These are phyloP conservation scores for Penicillium corylophilum DNA, from an alignment of 2,329 filamentous ascomycete species.

Conservation along the genomic window DNA sequence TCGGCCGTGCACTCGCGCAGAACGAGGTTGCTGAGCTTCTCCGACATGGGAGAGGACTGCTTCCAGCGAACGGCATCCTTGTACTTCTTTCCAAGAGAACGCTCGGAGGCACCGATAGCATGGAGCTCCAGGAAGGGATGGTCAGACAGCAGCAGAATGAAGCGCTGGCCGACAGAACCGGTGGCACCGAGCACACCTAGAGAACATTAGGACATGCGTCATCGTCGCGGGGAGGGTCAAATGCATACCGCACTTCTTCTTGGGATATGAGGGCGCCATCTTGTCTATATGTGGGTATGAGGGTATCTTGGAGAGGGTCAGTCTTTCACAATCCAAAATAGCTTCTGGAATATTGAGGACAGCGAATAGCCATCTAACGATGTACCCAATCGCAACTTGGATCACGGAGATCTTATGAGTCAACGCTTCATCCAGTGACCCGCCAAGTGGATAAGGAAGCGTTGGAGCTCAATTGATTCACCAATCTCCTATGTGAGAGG, in stretches of 20 bases:
- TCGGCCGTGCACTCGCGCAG: constrained; percentile 81
- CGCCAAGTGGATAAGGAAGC: constrained; percentile 11
- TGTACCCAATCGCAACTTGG: constrained; percentile 2
- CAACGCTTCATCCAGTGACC: constrained; percentile 16
- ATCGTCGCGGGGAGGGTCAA: neutral
- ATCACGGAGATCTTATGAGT: constrained; percentile 15
- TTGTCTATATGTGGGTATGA: constrained; percentile 12
- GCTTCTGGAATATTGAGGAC: neutral
- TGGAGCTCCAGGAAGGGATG: constrained; percentile 86
- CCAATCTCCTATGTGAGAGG: neutral
- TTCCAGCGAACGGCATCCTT: constrained; percentile 95
- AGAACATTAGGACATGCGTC: constrained; percentile 16
- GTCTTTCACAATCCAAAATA: neutral
- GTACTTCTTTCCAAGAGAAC: constrained; percentile 91
- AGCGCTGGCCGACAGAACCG: constrained; percentile 91
- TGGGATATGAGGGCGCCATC: constrained; percentile 34
- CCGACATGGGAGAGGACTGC: constrained; percentile 78
- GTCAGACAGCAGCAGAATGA: constrained; percentile 84
- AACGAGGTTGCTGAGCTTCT: constrained; percentile 72
- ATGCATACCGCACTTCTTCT: constrained; percentile 43
- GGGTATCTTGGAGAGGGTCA: constrained; percentile 4
- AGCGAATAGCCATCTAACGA: neutral
- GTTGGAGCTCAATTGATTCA: constrained; percentile 2
- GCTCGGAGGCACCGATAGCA: constrained; percentile 83
- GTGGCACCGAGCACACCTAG: constrained; percentile 82